Base-by-base conservation (phyloP, 192 early-diverging fungal species). In the Backusella luteola region DNA sequence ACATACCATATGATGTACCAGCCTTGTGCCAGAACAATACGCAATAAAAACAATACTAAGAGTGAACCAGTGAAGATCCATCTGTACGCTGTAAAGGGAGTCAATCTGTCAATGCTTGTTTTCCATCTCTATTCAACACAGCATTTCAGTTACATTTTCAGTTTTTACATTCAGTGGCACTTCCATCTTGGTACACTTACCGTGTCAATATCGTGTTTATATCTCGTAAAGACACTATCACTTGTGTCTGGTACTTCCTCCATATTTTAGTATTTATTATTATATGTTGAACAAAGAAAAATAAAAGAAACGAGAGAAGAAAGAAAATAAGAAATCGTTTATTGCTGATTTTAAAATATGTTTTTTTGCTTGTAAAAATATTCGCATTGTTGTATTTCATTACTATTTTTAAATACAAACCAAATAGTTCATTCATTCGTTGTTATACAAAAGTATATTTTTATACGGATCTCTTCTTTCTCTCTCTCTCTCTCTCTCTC, bases 1-100 rank as follows among this genome's bases (percentile, higher is more conserved):
- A 68, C 95, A 85, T 97, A 99, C 76, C 93, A 95, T 46, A 97
- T 93, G 82, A 98, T 97, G 79, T 94, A 98, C 95, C 96, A 98
- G 19, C 95, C 95, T 77, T 96, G 91, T 8, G 91, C 90, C 12
- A 89, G 41, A 44, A 97, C 82, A 21, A 96, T 92, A 21, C 97
- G 87, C 14, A 94, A 71, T 80, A 92, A 78, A 78, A 94, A 97
- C 21, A 93, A 41, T 7, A 94, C 34, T 68, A 93, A 39, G 19
- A 90, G 68, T 3, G 86, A 49, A 8, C 77, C 88, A 1, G 94
- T 93, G 39, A 87, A 85, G 4, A 77, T 84, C 97, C 97, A 98
- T 36, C 97, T 93, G 49, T 90, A 86, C 42, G 76, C 81, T 41
- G 88, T 79, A 76, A 90, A 92, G 41, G 97, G 95, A 19, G 96